Evolutionary conservation across 2,329 filamentous ascomycete genomes (phyloP), one percentile per base, ranked within the genome.

Genomic region (Decorospora gaudefroyi): DNA sequence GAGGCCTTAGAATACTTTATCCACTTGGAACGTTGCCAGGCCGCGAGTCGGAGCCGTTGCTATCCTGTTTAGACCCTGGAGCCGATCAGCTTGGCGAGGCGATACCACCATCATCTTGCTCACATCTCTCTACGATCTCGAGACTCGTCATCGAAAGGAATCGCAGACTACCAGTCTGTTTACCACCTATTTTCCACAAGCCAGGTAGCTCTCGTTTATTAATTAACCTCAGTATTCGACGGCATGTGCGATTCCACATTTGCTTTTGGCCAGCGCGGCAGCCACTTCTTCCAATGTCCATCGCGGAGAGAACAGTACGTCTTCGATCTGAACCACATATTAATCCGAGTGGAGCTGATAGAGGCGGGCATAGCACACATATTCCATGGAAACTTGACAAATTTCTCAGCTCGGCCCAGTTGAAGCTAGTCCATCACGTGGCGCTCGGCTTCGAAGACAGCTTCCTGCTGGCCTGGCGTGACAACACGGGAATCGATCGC

Each of bases 381-480:
- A 47, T 69, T 1, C 66, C 65, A 1, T 48, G 37, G 15, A 68
- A 67, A 41, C 50, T 70, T 6, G 32, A 47, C 2, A 15, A 35
- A 2, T 42, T 69, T 2, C 51, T 70, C n/a, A 51, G 39, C 2
- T 62, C 63, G 2, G 29, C 52, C 3, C 53, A 64, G 13, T 25
- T 66, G 6, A 51, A 55, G 16, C 44, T 55, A 15, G 40, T 69
- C 4, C 43, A 69, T 44, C 63, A 67, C 41, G 56, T 69, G 23
- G 55, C 64, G 0, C 55, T 69, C 1, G 66, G 67, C 1, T 68
- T 59, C 31, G 54, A 62, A 32, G 55, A 67, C 31, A 68, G 64
- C 47, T 69, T 67, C 44, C 42, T 69, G 11, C 31, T 70, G 15
- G 67, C 59, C n/a, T 70, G 61, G 57, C 60, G 62, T 10, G 64